Evolutionary conservation across 140 eudicot species (phyloP).

Genomic region (Bidens hawaiensis): DNA sequence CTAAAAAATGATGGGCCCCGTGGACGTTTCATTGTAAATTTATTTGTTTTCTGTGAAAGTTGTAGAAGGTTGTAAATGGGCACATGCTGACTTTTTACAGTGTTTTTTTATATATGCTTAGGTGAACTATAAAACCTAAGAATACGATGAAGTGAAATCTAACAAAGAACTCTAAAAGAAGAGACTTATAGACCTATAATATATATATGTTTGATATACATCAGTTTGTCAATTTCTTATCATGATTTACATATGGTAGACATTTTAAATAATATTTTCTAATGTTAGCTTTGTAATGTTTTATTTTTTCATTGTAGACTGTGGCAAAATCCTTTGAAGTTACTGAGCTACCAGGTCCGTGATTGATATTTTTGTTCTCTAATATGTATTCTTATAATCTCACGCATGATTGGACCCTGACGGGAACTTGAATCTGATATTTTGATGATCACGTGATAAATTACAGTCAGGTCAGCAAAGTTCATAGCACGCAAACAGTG

Average conservation of each 20-base stretch:
- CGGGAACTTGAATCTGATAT: slow-evolving; percentile 8
- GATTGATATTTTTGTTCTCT: slow-evolving; percentile 8
- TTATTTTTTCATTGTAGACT: slow-evolving; percentile 28
- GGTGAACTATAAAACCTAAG: neutral
- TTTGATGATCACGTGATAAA: neutral
- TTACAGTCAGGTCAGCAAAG: slow-evolving; percentile 66
- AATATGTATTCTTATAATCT: slow-evolving; percentile 2
- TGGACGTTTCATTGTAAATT: neutral
- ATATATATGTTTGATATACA: neutral
- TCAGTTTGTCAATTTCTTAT: neutral
- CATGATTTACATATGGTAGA: neutral
- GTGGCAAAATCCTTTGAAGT: slow-evolving; percentile 44
- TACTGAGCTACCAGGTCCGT: slow-evolving; percentile 42
- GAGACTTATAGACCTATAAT: neutral
- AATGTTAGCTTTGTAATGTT: slow-evolving; percentile 12
- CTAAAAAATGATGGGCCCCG: slow-evolving; percentile 4
- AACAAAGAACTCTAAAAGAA: neutral
- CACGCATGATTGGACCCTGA: slow-evolving; percentile 1
- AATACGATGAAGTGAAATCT: neutral
- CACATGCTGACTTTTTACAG: neutral
- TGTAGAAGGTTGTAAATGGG: neutral
- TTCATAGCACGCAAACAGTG: slow-evolving; percentile 66
- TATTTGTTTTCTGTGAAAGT: neutral
- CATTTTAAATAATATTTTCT: neutral
- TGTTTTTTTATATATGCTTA: neutral